A percentile compares a stretch with the other conserved stretches of the same genome.
Evolutionary conservation across 179 eudicot species (phyloP).

Genomic region (Monotropa hypopitys): DNA sequence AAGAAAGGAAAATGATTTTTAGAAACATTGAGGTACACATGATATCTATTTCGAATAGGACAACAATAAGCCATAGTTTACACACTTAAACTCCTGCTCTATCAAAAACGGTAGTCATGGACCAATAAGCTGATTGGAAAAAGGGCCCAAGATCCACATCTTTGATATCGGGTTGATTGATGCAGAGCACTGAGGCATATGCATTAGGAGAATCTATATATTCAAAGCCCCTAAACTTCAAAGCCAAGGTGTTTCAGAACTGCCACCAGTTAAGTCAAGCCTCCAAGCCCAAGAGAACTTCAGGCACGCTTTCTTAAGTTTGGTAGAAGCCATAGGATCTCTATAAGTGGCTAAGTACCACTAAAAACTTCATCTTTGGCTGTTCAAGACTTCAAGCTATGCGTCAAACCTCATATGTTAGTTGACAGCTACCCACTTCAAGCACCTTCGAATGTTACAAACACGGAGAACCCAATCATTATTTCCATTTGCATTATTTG

Average conservation of each 20-base stretch:
- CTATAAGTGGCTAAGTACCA: not conserved
- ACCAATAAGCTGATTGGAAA: not conserved
- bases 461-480: not conserved
- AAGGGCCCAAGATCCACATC: not conserved
- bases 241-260: not conserved
- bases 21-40: not conserved
- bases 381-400: not conserved
- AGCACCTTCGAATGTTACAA: not conserved
- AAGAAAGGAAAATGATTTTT: not conserved
- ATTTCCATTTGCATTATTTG: not conserved
- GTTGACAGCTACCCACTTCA: not conserved
- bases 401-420: not conserved
- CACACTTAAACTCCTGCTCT: not conserved
- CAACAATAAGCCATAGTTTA: not conserved
- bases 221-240: not conserved
- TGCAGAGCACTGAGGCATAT: not conserved
- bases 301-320: not conserved
- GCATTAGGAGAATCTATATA: not conserved
- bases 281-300: not conserved
- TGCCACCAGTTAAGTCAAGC: not conserved
- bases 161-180: not conserved
- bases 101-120: not conserved
- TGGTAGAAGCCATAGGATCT: not conserved
- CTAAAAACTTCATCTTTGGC: conserved; percentile 1
- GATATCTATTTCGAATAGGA: not conserved